Conservation (phyloP, 169 alveolate species). For the Miamiensis avidus region DNA sequence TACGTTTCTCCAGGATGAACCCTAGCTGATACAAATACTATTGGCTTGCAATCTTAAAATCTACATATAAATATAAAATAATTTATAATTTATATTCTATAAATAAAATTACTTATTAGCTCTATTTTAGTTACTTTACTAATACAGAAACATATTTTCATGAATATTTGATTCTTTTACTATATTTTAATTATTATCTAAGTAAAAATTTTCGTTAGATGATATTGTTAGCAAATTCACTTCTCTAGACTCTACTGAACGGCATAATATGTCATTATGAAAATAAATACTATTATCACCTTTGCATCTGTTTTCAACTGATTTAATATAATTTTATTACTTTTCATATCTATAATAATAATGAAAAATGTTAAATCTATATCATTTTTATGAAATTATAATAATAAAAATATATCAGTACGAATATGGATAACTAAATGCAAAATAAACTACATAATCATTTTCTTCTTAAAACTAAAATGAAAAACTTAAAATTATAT, state of each 20-base stretch:
- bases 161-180: conserved; percentile 23
- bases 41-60: conserved; percentile 38
- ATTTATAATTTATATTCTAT: neutral
- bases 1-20: conserved; percentile 76
- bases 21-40: conserved; percentile 56
- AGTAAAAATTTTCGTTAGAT: conserved; percentile 15
- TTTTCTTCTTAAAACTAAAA: conserved; percentile 30
- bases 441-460: conserved; percentile 50
- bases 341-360: conserved; percentile 27
- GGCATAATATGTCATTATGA: conserved; percentile 45
- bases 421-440: conserved; percentile 70
- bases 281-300: conserved; percentile 33
- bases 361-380: neutral
- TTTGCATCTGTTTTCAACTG: neutral
- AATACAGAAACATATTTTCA: conserved; percentile 21
- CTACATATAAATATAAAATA: neutral
- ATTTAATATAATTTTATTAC: conserved; percentile 22
- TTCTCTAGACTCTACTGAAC: conserved; percentile 33
- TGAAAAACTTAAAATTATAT: conserved; percentile 1
- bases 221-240: conserved; percentile 39
- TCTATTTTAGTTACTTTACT: conserved; percentile 5
- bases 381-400: too few relatives aligned
- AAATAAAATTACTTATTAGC: conserved; percentile 18
- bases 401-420: neutral
- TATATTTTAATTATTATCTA: too few relatives aligned